Conservation (phyloP, 2,329 filamentous ascomycete genomes). For the Alternaria incomplexa region DNA sequence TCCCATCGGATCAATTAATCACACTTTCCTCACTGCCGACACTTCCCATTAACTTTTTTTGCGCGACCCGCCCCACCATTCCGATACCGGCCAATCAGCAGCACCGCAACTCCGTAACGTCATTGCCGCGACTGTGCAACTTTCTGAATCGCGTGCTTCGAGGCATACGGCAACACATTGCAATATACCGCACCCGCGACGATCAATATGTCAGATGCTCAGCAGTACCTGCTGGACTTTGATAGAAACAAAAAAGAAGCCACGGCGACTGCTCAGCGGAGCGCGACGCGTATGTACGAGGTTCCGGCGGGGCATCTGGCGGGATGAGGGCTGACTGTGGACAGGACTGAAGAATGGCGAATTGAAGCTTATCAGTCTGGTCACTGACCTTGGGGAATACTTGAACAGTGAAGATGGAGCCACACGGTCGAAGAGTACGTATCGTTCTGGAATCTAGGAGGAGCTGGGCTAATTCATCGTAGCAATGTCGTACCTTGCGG, state of each 20-base stretch:
- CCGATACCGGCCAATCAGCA: constrained; percentile 30
- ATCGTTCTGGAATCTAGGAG: constrained; percentile 18
- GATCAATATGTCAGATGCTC: constrained; percentile 58
- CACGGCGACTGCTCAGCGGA: constrained; percentile 50
- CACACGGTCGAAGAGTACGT: constrained; percentile 62
- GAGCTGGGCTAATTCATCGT: constrained; percentile 15
- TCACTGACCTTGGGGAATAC: constrained; percentile 70
- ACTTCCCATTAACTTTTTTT: constrained; percentile 16
- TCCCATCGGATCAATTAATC: background rate
- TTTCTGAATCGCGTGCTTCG: constrained; percentile 15
- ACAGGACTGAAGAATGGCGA: constrained; percentile 65
- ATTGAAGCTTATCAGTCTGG: constrained; percentile 65
- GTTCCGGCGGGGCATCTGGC: constrained; percentile 12
- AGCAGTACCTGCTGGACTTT: constrained; percentile 59
- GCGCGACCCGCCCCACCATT: constrained; percentile 19
- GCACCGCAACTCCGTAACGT: constrained; percentile 21
- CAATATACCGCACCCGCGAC: constrained; percentile 5
- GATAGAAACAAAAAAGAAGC: constrained; percentile 57
- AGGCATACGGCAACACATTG: background rate
- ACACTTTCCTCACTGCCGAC: constrained; percentile 3
- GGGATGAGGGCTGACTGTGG: constrained; percentile 23
- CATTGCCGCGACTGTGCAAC: constrained; percentile 18
- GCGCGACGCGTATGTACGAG: constrained; percentile 47
- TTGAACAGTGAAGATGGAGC: constrained; percentile 69
- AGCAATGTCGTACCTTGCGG: constrained; percentile 59